Conservation (phyloP, 495 filamentous ascomycete genomes). For the Penicillium ucsense region DNA sequence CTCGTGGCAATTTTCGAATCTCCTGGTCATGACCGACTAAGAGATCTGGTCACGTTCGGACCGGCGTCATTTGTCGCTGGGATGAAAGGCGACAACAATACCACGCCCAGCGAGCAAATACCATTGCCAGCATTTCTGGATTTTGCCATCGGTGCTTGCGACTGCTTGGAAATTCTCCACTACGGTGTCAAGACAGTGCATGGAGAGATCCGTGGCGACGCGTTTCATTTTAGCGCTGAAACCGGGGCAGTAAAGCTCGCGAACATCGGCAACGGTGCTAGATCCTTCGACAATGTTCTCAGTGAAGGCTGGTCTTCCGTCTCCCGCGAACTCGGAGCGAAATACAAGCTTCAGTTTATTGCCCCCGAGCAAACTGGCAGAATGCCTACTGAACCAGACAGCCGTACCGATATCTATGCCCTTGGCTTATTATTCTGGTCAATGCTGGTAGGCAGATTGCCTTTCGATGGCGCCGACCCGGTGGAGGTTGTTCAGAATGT, state of each 20-base stretch:
- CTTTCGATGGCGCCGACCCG: conserved; percentile 67
- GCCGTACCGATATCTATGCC: conserved; percentile 82
- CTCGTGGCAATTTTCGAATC: conserved; percentile 69
- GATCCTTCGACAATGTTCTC: conserved; percentile 80
- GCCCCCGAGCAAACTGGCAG: conserved; percentile 88
- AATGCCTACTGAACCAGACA: conserved; percentile 81
- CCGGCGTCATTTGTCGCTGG: conserved; percentile 57
- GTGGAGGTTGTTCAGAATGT: conserved; percentile 86
- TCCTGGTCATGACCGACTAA: conserved; percentile 65
- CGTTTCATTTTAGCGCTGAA: conserved; percentile 70
- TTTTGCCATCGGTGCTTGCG: conserved; percentile 77
- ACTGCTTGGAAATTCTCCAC: conserved; percentile 78
- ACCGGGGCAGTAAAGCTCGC: conserved; percentile 63
- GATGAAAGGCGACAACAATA: conserved; percentile 37
- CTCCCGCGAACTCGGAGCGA: conserved; percentile 67
- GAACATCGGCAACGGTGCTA: conserved; percentile 72
- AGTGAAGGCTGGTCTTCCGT: conserved; percentile 76
- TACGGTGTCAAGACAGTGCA: conserved; percentile 75
- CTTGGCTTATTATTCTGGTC: conserved; percentile 81
- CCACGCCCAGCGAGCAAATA: conserved; percentile 47
- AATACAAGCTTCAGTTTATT: conserved; percentile 78
- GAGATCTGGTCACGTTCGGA: conserved; percentile 61
- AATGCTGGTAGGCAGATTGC: conserved; percentile 65
- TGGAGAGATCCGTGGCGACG: conserved; percentile 78
- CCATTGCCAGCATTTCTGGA: conserved; percentile 68